Evolutionary conservation across 768 basidiomycete species (phyloP), one percentile per base, ranked within the genome.

Genomic region (Boletus pseudo-olivaceus): DNA sequence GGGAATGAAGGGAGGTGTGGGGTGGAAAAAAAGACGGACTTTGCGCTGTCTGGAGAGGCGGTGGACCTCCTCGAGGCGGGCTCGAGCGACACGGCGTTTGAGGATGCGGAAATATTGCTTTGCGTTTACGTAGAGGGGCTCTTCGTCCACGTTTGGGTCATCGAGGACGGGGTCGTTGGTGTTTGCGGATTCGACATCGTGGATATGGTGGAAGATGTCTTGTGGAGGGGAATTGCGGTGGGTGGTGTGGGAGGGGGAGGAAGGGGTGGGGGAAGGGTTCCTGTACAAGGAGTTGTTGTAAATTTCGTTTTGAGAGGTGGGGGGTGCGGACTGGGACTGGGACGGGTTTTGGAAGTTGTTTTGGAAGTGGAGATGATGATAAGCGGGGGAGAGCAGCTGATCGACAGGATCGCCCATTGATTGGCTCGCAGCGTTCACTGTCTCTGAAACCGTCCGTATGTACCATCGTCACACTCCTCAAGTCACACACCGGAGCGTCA

Each of bases 81-180:
- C 91, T 41, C 96, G 76, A 6, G 96, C 94, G 61, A 90, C 82
- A 52, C 97, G 82, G 58, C 97, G 82, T 77, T 98, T 98, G 72
- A 99, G 82, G 65, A 99, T 98, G 68, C 97, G 90, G 64, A 95
- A 93, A 71, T 98, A 99, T 74, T 99, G 97, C 69, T 99, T 99
- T 55, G 97, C 96, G 64, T 99, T 99, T 55, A 99, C 97, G 75
- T 98, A 98, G 62, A 99, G 85, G 27, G 97, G 96, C 70, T 99
- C 96, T 59, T 98, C 94, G 73, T 98, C 95, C 63, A 91, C 79
- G 54, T 72, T 72, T 5, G 62, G 35, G 56, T 77, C 78, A 19
- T 76, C 69, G 49, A 72, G 65, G 53, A 63, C 59, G 58, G 68
- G 63, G 32, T 72, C 67, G 15, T 27, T 41, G 43, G 19, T 35